A percentile compares a stretch with the other conserved stretches of the same genome.
Conservation (phyloP, 2,329 filamentous ascomycete species). For the Pyrenophora teres region DNA sequence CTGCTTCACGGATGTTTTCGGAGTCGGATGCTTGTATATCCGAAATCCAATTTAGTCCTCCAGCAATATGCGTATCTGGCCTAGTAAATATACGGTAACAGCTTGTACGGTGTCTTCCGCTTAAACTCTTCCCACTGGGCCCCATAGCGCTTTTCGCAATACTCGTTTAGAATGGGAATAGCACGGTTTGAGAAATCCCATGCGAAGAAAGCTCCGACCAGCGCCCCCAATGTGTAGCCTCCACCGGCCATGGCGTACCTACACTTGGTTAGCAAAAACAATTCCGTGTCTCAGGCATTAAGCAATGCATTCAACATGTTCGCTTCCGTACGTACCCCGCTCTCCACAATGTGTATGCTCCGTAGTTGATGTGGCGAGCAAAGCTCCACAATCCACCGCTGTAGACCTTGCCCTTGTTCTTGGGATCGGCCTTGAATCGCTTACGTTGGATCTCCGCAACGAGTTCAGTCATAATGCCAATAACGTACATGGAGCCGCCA, state of each 20-base stretch:
- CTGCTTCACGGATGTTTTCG: too few species aligned
- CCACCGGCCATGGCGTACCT: slow-evolving; percentile 52
- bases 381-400: slow-evolving; percentile 56
- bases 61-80: background rate
- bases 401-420: slow-evolving; percentile 59
- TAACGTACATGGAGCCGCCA: slow-evolving; percentile 56
- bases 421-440: slow-evolving; percentile 56
- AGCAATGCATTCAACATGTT: too few species aligned
- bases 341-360: slow-evolving; percentile 58
- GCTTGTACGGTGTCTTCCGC: slow-evolving; percentile 46
- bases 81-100: slow-evolving; percentile 43
- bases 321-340: slow-evolving; percentile 40
- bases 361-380: slow-evolving; percentile 61
- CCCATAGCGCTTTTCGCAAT: slow-evolving; percentile 52
- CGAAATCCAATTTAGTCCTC: background rate
- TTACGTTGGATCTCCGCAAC: slow-evolving; percentile 62
- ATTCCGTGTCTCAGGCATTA: too few species aligned
- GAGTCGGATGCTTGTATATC: background rate
- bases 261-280: too few species aligned
- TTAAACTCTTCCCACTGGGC: slow-evolving; percentile 49
- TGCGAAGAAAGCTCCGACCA: slow-evolving; percentile 50
- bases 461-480: slow-evolving; percentile 61
- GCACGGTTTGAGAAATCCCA: slow-evolving; percentile 52
- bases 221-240: slow-evolving; percentile 53
- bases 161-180: slow-evolving; percentile 56